Evolutionary conservation across 2,329 filamentous ascomycete species (phyloP), one percentile per base, ranked within the genome.

Genomic region (Graphilbum sp.): DNA sequence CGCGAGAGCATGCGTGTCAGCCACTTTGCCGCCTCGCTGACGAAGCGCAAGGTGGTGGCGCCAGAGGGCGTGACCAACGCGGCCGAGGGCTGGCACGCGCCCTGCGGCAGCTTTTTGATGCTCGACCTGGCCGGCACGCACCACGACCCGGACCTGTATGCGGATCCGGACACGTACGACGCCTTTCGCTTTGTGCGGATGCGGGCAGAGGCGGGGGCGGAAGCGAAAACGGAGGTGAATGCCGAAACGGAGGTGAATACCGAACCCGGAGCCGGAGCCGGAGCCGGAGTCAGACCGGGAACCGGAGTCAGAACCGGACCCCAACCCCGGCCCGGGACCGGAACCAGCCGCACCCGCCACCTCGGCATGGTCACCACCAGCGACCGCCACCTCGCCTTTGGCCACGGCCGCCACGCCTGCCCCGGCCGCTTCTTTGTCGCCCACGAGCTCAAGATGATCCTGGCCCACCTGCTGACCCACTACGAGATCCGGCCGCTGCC

Each of bases 381-480:
- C 27, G 55, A 64, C 29, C 49, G 54, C 8, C 64, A 69, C 45
- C 49, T 74, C 17, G 56, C 64, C 0, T 76, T 75, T 50, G 69
- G 72, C 0, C 67, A 73, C 42, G 72, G 72, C 8, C 56, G 64
- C 43, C 69, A 75, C 48, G 66, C 63, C 2, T 67, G 69, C 34
- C 64, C 67, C 0, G 69, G 69, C 0, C 58, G 69, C 0, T 73
- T 73, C 54, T 72, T 72, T 41, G 67, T 68, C 0, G 60, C 66
- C 0, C 60, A 69, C 40, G 67, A 71, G 49, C 53, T 70, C 13
- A 74, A 74, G 49, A 66, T 73, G 49, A 54, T 71, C 13, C 47
- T 71, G 25, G 56, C 64, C 1, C 60, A 69, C 38, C 47, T 72
- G 17, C 45, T 72, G 2, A 49, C 64, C 27, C 65, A 70, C 41